These are phyloP conservation scores for Scorias spongiosa DNA, from an alignment of 2,329 filamentous ascomycete genomes.

Conservation along the genomic window DNA sequence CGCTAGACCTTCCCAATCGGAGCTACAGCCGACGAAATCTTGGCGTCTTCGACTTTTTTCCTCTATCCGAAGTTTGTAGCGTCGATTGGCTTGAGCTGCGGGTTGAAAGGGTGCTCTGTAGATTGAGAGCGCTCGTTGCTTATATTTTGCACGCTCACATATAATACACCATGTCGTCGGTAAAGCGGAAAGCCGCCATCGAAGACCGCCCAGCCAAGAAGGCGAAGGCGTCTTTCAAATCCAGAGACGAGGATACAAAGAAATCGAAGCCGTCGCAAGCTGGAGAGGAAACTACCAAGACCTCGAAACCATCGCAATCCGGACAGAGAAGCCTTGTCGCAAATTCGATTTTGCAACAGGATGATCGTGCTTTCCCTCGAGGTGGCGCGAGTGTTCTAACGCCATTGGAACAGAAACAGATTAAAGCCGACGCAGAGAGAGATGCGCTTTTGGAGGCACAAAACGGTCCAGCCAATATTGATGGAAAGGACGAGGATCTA, in stretches of 20 bases:
- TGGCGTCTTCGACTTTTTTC: neutral
- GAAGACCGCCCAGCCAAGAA: conserved; percentile 22
- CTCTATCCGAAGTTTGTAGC: neutral
- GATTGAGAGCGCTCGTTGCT: no score
- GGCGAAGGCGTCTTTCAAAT: conserved; percentile 9
- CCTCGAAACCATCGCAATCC: conserved; percentile 7
- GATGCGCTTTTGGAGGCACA: conserved; percentile 84
- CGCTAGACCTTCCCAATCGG: neutral
- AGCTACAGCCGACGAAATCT: neutral
- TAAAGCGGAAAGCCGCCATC: conserved; percentile 31
- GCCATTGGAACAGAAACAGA: conserved; percentile 89
- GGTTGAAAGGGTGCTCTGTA: no score
- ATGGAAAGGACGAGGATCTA: conserved; percentile 36
- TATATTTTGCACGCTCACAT: no score
- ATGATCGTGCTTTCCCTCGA: conserved; percentile 82
- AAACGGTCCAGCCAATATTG: conserved; percentile 31
- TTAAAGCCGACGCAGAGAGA: conserved; percentile 79
- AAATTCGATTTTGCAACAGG: conserved; percentile 46
- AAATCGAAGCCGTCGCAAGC: conserved; percentile 6
- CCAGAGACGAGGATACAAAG: conserved; percentile 2
- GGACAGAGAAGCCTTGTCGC: conserved; percentile 14
- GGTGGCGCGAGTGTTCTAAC: conserved; percentile 84
- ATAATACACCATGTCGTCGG: conserved; percentile 25
- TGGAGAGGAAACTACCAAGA: conserved; percentile 9
- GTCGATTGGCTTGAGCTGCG: no score